Evolutionary conservation across 306 rosid genomes (phyloP).

Genomic region (Cucurbita moschata): DNA sequence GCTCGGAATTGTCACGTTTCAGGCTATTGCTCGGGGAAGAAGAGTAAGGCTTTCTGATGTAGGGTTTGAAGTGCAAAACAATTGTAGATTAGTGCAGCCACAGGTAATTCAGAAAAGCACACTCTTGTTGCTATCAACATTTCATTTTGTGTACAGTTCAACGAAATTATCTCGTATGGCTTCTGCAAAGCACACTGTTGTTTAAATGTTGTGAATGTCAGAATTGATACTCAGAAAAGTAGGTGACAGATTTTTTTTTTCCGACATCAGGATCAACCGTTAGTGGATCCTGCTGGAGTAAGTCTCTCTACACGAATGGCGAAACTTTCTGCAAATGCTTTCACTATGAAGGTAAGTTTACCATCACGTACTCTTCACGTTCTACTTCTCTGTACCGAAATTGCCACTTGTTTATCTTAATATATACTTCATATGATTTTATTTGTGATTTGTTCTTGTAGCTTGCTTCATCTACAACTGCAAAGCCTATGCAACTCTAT

Average conservation of each 20-base stretch:
- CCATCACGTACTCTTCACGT: not conserved
- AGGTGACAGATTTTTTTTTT: not conserved
- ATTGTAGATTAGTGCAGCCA: constrained; percentile 21
- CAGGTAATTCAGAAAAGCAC: constrained; percentile 26
- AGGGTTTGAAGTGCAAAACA: constrained; percentile 54
- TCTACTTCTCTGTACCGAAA: not conserved
- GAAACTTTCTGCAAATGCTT: constrained; percentile 52
- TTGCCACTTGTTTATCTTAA: not conserved
- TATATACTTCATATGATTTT: constrained; percentile 3
- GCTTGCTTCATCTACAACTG: constrained; percentile 62
- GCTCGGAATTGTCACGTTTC: constrained; percentile 77
- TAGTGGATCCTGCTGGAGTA: constrained; percentile 25
- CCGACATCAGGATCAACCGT: constrained; percentile 39
- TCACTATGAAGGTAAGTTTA: constrained; percentile 48
- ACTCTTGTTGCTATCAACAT: not conserved
- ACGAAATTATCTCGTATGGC: not conserved
- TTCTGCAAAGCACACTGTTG: not conserved
- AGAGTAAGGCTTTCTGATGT: constrained; percentile 46
- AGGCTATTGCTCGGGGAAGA: constrained; percentile 70
- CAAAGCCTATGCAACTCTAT: constrained; percentile 53
- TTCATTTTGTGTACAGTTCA: not conserved
- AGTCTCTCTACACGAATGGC: constrained; percentile 27
- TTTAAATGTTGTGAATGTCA: not conserved
- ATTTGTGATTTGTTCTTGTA: constrained; percentile 28
- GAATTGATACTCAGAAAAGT: not conserved